Percentiles rank a stretch among this genome's conserved stretches.
Conservation (phyloP, 305 asterid genomes). For the Fraxinus floribunda region DNA sequence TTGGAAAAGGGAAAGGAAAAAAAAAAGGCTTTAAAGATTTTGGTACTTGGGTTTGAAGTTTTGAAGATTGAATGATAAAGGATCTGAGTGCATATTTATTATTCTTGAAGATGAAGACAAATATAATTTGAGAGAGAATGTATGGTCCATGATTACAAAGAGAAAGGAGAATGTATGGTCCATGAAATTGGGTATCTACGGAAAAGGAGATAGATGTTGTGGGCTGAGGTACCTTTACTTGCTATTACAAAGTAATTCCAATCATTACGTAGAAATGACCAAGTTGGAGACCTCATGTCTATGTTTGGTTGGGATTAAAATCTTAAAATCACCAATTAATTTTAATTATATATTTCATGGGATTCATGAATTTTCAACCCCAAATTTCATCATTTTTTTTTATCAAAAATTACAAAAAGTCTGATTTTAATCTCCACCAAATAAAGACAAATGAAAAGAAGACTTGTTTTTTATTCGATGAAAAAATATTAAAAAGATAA, state of each 20-base stretch:
- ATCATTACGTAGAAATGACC: too few relatives aligned
- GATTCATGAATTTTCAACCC: too few relatives aligned
- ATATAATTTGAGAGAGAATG: constrained; percentile 13
- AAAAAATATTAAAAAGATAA: too few relatives aligned
- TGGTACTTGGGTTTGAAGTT: background rate
- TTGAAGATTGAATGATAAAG: background rate
- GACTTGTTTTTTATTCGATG: too few relatives aligned
- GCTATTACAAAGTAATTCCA: background rate
- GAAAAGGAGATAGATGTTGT: background rate
- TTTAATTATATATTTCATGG: too few relatives aligned
- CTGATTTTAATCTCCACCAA: too few relatives aligned
- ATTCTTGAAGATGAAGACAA: background rate
- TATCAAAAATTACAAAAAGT: too few relatives aligned
- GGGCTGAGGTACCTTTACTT: background rate
- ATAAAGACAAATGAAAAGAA: too few relatives aligned
- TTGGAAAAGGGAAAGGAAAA: background rate
- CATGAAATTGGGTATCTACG: background rate
- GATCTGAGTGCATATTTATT: background rate
- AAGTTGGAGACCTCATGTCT: too few relatives aligned
- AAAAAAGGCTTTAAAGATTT: background rate
- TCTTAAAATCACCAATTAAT: too few relatives aligned
- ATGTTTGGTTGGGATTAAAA: too few relatives aligned
- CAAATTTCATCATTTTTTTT: too few relatives aligned
- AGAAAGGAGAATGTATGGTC: background rate
- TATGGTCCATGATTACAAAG: background rate